Evolutionary conservation across 108 stramenopile species (phyloP).

Genomic region (Fragilaria crotonensis): DNA sequence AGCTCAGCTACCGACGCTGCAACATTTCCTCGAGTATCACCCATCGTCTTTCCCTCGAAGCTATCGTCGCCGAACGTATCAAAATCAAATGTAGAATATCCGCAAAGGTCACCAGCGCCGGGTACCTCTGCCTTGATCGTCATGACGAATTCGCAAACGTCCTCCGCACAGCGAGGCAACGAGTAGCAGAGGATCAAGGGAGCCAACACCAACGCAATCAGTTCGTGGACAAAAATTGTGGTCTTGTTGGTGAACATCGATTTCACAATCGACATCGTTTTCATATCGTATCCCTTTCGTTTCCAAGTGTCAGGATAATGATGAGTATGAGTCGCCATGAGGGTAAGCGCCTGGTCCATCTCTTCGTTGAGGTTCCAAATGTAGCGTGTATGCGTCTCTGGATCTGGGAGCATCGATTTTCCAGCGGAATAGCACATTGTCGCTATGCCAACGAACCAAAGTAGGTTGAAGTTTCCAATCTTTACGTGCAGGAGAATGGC

Average conservation of each 20-base stretch:
- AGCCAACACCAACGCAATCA: conserved; percentile 75
- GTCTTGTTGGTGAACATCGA: conserved; percentile 84
- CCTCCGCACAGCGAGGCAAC: conserved; percentile 74
- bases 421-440: conserved; percentile 79
- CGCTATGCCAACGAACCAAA: conserved; percentile 86
- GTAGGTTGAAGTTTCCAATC: conserved; percentile 83
- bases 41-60: conserved; percentile 55
- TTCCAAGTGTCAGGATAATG: conserved; percentile 87
- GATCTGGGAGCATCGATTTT: conserved; percentile 59
- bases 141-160: conserved; percentile 78
- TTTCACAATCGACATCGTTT: conserved; percentile 49
- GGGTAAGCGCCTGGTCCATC: conserved; percentile 58
- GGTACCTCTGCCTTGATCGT: conserved; percentile 66
- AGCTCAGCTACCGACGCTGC: conserved; percentile 13
- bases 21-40: conserved; percentile 6
- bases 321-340: conserved; percentile 81
- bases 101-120: conserved; percentile 87
- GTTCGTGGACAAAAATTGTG: conserved; percentile 62
- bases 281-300: conserved; percentile 54
- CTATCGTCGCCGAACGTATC: conserved; percentile 70
- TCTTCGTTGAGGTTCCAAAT: conserved; percentile 52
- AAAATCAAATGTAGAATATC: conserved; percentile 90
- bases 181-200: conserved; percentile 86
- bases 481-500: conserved; percentile 90
- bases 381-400: conserved; percentile 38